Evolutionary conservation across 768 basidiomycete genomes (phyloP).

Genomic region (Plicaturopsis crispa): DNA sequence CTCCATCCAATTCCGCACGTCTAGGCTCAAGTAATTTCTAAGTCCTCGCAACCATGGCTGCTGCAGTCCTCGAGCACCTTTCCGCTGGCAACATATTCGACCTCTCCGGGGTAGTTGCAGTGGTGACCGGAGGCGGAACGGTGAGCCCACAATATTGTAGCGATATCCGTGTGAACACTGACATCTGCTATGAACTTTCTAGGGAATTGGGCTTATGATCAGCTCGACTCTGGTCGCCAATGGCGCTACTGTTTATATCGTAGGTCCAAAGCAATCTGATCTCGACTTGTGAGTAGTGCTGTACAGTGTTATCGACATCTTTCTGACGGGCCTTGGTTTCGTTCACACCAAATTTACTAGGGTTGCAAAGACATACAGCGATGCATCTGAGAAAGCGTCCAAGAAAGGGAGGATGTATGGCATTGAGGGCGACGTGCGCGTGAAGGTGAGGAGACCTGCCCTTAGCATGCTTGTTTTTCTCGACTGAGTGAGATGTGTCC

Average conservation of each 20-base stretch:
- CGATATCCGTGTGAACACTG: background rate
- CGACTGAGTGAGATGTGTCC: no score
- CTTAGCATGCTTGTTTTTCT: background rate
- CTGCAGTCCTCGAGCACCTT: conserved; percentile 13
- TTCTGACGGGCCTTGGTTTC: no score
- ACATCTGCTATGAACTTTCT: background rate
- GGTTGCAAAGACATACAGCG: conserved; percentile 17
- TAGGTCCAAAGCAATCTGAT: conserved; percentile 20
- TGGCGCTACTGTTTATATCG: conserved; percentile 27
- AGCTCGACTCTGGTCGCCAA: conserved; percentile 24
- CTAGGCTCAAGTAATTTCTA: no score
- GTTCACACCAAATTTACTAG: conserved; percentile 5
- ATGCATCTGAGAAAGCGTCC: conserved; percentile 14
- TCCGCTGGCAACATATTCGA: conserved; percentile 21
- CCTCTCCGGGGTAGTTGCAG: conserved; percentile 23
- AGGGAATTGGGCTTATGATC: conserved; percentile 30
- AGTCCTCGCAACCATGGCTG: conserved; percentile 1
- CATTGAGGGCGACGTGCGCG: conserved; percentile 20
- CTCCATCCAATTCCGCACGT: no score
- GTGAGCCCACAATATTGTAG: conserved; percentile 10
- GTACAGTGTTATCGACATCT: background rate
- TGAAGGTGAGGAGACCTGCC: conserved; percentile 14
- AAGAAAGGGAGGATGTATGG: conserved; percentile 19
- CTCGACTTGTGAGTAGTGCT: conserved; percentile 15
- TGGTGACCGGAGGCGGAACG: conserved; percentile 24